Conservation (phyloP, 306 rosid species). For the Acacia melanoxylon region DNA sequence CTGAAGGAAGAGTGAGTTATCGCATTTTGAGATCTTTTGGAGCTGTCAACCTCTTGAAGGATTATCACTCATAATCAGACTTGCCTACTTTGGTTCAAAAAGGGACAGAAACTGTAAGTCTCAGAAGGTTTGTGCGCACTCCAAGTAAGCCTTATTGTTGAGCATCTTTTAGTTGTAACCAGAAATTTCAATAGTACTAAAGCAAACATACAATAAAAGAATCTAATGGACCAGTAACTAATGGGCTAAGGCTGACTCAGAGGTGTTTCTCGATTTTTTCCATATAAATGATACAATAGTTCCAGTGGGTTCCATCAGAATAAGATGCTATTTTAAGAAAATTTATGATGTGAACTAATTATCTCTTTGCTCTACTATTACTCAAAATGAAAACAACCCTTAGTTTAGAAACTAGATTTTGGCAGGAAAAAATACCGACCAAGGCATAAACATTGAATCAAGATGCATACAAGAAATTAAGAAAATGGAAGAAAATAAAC, state of each 20-base stretch:
- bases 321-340: neutral
- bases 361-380: neutral
- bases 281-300: neutral
- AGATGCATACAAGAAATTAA: neutral
- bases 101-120: neutral
- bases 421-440: slow-evolving; percentile 1
- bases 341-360: neutral
- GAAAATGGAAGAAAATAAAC: neutral
- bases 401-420: neutral
- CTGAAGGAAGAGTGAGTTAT: neutral
- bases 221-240: neutral
- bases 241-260: neutral
- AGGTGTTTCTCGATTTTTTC: neutral
- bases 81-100: neutral
- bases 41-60: neutral
- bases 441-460: neutral
- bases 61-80: neutral
- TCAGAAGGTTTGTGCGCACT: neutral
- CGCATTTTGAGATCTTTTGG: neutral
- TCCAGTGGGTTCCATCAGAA: neutral
- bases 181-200: neutral
- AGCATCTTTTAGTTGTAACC: neutral
- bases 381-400: neutral
- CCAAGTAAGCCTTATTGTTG: neutral
- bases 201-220: neutral